Conservation (phyloP, 2,329 filamentous ascomycete genomes). For the Tothia fuscella region DNA sequence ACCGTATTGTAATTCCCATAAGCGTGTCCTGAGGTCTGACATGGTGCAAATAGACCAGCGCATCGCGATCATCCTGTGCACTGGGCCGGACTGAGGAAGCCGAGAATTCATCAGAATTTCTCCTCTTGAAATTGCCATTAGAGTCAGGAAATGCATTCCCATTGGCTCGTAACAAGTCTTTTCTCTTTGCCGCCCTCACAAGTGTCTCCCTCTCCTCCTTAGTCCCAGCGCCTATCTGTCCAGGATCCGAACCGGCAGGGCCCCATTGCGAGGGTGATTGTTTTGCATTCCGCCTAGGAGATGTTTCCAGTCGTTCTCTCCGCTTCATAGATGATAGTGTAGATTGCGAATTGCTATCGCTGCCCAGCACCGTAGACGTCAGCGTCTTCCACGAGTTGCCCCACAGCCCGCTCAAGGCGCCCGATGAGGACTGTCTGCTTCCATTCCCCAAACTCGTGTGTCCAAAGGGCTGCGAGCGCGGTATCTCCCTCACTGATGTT, state of each 20-base stretch:
- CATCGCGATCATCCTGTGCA: slow-evolving; percentile 56
- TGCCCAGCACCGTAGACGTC: slow-evolving; percentile 36
- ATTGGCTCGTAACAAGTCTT: slow-evolving; percentile 33
- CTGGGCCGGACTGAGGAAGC: slow-evolving; percentile 36
- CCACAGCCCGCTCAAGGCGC: slow-evolving; percentile 28
- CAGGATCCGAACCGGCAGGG: slow-evolving; percentile 21
- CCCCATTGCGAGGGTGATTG: slow-evolving; percentile 37
- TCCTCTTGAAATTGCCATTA: slow-evolving; percentile 45
- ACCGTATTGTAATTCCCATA: slow-evolving; percentile 80
- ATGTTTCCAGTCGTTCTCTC: slow-evolving; percentile 19
- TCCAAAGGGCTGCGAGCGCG: background rate
- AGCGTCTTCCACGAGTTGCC: slow-evolving; percentile 39
- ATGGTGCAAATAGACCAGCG: slow-evolving; percentile 81
- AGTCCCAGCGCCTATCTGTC: slow-evolving; percentile 31
- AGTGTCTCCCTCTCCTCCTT: slow-evolving; percentile 34
- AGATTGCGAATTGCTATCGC: slow-evolving; percentile 13
- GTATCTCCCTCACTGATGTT: slow-evolving; percentile 15
- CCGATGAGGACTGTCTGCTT: slow-evolving; percentile 16
- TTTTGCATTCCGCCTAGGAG: slow-evolving; percentile 24
- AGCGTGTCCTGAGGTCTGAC: slow-evolving; percentile 77
- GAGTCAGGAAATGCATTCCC: slow-evolving; percentile 30
- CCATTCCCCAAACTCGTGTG: slow-evolving; percentile 5
- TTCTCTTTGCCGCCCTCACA: slow-evolving; percentile 37
- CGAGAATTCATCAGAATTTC: slow-evolving; percentile 52
- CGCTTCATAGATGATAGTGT: slow-evolving; percentile 20